Conservation (phyloP, 1,139 yeast species). For the Yamadazyma conglobata region DNA sequence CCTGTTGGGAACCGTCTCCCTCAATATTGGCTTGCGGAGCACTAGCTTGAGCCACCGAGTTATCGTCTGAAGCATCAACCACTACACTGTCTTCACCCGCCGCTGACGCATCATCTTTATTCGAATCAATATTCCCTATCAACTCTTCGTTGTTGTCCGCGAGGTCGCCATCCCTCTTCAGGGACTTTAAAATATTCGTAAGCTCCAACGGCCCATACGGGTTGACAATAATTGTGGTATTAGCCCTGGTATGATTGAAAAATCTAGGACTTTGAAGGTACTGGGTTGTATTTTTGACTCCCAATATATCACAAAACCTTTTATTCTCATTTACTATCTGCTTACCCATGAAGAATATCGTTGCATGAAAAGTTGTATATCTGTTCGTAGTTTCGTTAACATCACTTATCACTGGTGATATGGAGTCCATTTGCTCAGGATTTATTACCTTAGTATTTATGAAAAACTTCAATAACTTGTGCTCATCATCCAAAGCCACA, state of each 20-base stretch:
- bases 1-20: not conserved
- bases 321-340: slow-evolving; percentile 34
- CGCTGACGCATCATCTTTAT: too few species aligned
- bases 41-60: too few species aligned
- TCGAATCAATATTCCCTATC: too few species aligned
- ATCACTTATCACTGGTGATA: slow-evolving; percentile 30
- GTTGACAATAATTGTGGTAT: slow-evolving; percentile 11
- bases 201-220: slow-evolving; percentile 11
- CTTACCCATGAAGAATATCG: slow-evolving; percentile 43
- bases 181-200: not conserved
- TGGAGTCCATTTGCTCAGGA: slow-evolving; percentile 66
- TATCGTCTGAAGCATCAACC: too few species aligned
- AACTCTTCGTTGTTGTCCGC: too few species aligned
- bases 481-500: slow-evolving; percentile 36
- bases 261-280: slow-evolving; percentile 14
- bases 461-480: slow-evolving; percentile 34
- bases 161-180: not conserved
- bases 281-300: slow-evolving; percentile 35
- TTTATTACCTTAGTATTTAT: slow-evolving; percentile 44
- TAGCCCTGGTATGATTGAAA: slow-evolving; percentile 1
- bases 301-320: slow-evolving; percentile 45
- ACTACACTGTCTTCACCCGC: too few species aligned
- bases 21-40: too few species aligned
- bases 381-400: slow-evolving; percentile 43
- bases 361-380: slow-evolving; percentile 48